phyloP scores from a whole-genome alignment of 2,329 filamentous ascomycete genomes.

The Talaromyces sp. region DNA sequence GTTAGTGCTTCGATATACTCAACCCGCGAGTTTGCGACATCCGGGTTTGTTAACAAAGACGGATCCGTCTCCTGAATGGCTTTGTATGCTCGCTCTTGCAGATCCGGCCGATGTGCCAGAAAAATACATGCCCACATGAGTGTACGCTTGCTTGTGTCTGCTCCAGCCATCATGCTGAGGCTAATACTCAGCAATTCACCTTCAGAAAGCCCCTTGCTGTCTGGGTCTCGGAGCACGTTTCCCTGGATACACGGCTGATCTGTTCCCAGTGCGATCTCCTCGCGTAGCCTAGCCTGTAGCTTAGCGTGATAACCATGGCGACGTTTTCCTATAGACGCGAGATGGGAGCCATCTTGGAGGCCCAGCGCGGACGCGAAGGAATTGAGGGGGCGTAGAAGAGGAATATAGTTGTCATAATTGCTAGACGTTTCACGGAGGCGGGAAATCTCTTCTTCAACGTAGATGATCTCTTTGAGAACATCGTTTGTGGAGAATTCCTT shows the following conservation, averaged over 20 bases:
- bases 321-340: not conserved
- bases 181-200: slow-evolving; percentile 9
- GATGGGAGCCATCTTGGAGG: not conserved
- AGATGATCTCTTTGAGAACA: slow-evolving; percentile 7
- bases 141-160: slow-evolving; percentile 4
- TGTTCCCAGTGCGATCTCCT: slow-evolving; percentile 1
- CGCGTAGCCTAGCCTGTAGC: not conserved
- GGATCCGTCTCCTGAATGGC: not conserved
- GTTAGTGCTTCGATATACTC: slow-evolving; percentile 8
- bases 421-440: slow-evolving; percentile 6
- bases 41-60: not conserved
- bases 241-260: slow-evolving; percentile 8
- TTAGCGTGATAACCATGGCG: not conserved
- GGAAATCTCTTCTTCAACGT: slow-evolving; percentile 10
- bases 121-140: slow-evolving; percentile 8
- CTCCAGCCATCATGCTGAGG: slow-evolving; percentile 10
- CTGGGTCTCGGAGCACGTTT: slow-evolving; percentile 6
- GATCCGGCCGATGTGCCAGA: slow-evolving; percentile 8
- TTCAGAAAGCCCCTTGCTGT: not conserved
- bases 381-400: slow-evolving; percentile 5
- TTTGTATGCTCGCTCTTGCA: slow-evolving; percentile 6
- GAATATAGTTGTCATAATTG: slow-evolving; percentile 11
- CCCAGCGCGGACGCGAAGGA: not conserved
- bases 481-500: slow-evolving; percentile 2
- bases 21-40: not conserved